phyloP scores from a whole-genome alignment of 352 stramenopile species.

The Globisporangium ultimum region DNA sequence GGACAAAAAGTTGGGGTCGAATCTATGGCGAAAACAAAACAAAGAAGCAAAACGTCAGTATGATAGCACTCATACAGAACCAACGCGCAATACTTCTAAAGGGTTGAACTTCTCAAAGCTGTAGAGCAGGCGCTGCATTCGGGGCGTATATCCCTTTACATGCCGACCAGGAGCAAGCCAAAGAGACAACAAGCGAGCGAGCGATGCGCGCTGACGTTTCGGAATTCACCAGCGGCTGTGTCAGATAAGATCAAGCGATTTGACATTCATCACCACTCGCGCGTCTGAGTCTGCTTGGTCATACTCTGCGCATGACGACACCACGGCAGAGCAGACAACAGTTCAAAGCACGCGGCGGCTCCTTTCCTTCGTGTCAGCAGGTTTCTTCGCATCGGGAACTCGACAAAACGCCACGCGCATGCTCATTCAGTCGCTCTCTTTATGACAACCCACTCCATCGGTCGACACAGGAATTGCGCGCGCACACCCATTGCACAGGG shows the following conservation, averaged over 20 bases:
- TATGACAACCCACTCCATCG: not conserved
- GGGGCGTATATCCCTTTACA: not conserved
- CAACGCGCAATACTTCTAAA: not conserved
- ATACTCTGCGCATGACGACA: too few relatives aligned
- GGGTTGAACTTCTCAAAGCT: conserved; percentile 34
- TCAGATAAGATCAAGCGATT: conserved; percentile 91
- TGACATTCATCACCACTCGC: conserved; percentile 62
- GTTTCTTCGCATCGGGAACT: conserved; percentile 20
- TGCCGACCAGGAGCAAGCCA: not conserved
- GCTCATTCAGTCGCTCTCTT: not conserved
- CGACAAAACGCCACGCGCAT: conserved; percentile 7
- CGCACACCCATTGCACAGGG: not conserved
- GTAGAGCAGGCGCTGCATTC: not conserved
- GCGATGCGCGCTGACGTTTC: conserved; percentile 5
- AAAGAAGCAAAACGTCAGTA: conserved; percentile 11
- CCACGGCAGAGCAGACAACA: not conserved
- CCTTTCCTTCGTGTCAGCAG: conserved; percentile 33
- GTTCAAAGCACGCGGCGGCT: conserved; percentile 17
- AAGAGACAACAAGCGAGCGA: conserved; percentile 2
- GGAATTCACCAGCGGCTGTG: conserved; percentile 13
- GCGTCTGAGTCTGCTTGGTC: not conserved
- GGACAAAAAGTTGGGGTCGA: conserved; percentile 78
- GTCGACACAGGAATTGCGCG: too few relatives aligned
- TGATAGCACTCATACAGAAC: conserved; percentile 7
- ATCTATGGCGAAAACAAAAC: conserved; percentile 28